Evolutionary conservation across 805 yeast genomes (phyloP).

Genomic region (Ogataea corticis): DNA sequence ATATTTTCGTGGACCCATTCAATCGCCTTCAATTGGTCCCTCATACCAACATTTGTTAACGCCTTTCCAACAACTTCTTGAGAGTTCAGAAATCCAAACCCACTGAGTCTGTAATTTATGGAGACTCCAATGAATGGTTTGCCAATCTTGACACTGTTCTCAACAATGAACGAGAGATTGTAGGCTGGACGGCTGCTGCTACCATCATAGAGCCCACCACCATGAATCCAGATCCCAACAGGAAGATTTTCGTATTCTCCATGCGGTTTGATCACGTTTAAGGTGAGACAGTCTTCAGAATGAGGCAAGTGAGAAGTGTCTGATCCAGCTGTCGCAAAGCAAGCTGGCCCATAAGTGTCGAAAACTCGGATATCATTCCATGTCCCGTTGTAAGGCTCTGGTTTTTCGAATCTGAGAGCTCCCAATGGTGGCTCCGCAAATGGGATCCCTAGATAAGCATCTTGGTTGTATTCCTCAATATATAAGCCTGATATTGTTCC

Average conservation of each 20-base stretch:
- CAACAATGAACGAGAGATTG: background rate
- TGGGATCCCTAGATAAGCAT: background rate
- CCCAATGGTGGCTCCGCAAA: slow-evolving; percentile 1
- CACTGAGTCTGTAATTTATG: background rate
- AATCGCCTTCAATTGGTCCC: background rate
- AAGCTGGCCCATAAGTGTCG: background rate
- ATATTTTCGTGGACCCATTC: slow-evolving; percentile 2
- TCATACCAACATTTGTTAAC: background rate
- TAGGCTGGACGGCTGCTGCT: background rate
- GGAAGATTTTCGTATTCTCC: background rate
- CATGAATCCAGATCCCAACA: slow-evolving; percentile 1
- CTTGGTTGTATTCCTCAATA: background rate
- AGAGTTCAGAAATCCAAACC: background rate
- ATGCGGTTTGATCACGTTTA: background rate
- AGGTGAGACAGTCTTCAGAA: background rate
- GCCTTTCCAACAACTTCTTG: background rate
- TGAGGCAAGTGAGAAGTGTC: background rate
- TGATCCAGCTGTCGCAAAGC: background rate
- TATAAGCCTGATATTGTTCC: background rate
- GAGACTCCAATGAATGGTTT: background rate
- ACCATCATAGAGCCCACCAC: background rate
- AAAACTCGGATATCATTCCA: background rate
- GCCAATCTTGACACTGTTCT: background rate
- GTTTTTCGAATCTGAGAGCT: background rate
- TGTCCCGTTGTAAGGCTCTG: background rate